phyloP scores from a whole-genome alignment of 805 yeast genomes.

The Kuraishia hungarica region DNA sequence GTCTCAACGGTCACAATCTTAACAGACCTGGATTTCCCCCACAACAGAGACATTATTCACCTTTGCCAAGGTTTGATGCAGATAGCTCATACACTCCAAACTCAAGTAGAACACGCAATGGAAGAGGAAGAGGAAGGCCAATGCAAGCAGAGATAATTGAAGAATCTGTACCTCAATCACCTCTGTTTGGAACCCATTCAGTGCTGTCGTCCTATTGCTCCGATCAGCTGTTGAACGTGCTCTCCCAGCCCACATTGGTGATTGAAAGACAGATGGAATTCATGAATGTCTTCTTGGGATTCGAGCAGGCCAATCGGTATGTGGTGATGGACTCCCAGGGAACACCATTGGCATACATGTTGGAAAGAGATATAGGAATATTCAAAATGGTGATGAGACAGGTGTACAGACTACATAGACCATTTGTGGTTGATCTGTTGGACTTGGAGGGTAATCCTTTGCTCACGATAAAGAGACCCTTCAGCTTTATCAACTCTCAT shows the following conservation, averaged over 20 bases:
- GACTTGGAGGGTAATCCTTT: constrained; percentile 54
- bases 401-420: constrained; percentile 76
- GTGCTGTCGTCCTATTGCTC: not conserved
- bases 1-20: no score
- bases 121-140: constrained; percentile 3
- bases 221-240: constrained; percentile 24
- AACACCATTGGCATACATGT: constrained; percentile 66
- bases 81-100: not conserved
- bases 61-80: constrained; percentile 4
- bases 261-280: constrained; percentile 84
- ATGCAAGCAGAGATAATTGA: not conserved
- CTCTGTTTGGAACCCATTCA: constrained; percentile 13
- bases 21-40: no score
- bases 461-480: constrained; percentile 69
- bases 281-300: constrained; percentile 81
- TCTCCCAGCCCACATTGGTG: constrained; percentile 76
- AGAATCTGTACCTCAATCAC: constrained; percentile 13
- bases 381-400: constrained; percentile 72
- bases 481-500: constrained; percentile 83
- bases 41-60: constrained; percentile 8
- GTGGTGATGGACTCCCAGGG: constrained; percentile 68
- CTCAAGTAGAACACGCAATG: not conserved
- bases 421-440: constrained; percentile 67
- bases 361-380: constrained; percentile 72
- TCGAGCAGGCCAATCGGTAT: constrained; percentile 85